Conservation (phyloP, 2,329 filamentous ascomycete species). For the Penicillium brevicompactum region DNA sequence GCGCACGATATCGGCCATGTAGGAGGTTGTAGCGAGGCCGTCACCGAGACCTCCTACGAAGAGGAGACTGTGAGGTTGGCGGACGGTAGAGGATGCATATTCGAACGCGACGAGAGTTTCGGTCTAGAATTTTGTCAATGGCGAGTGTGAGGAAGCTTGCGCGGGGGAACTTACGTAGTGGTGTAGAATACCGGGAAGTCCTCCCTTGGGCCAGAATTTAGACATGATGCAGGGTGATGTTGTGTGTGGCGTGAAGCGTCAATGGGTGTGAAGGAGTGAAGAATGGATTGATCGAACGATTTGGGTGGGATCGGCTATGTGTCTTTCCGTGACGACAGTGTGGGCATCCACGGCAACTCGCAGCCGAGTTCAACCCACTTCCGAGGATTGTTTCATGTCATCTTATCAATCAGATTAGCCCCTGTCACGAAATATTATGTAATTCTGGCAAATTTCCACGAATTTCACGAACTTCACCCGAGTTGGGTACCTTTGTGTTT, state of each 20-base stretch:
- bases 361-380: neutral
- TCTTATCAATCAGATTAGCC: slow-evolving; percentile 15
- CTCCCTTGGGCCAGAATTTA: slow-evolving; percentile 40
- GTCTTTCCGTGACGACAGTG: slow-evolving; percentile 1
- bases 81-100: slow-evolving; percentile 31
- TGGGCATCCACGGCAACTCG: slow-evolving; percentile 1
- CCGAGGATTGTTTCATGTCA: neutral
- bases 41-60: slow-evolving; percentile 63
- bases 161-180: slow-evolving; percentile 35
- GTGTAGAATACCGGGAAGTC: slow-evolving; percentile 39
- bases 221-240: slow-evolving; percentile 35
- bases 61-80: slow-evolving; percentile 53
- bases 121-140: slow-evolving; percentile 26
- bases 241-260: neutral
- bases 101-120: slow-evolving; percentile 46
- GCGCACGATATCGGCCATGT: slow-evolving; percentile 53
- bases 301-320: slow-evolving; percentile 18
- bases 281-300: slow-evolving; percentile 8
- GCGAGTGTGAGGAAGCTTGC: neutral
- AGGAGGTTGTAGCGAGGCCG: slow-evolving; percentile 57
- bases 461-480: too few species aligned
- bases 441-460: neutral
- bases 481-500: neutral
- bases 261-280: neutral
- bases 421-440: slow-evolving; percentile 8